phyloP scores from a whole-genome alignment of 257 asterid species.

The Petunia axillaris region DNA sequence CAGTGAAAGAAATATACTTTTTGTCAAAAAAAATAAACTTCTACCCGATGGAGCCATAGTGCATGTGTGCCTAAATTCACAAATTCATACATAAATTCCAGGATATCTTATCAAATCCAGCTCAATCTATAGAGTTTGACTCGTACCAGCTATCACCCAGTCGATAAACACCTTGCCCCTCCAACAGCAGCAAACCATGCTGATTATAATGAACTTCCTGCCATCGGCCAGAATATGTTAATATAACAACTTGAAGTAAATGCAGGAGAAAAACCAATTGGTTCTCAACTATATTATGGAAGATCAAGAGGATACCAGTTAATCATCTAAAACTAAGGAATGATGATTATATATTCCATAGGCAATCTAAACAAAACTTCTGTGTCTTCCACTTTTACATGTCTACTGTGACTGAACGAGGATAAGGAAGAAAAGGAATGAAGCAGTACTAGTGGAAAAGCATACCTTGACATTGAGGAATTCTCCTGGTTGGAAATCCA shows the following conservation, averaged over 20 bases:
- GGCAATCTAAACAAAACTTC: not conserved
- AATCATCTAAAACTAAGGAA: not conserved
- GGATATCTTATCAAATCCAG: not conserved
- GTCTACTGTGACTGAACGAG: not conserved
- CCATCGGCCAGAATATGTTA: conserved; percentile 32
- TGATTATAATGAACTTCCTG: conserved; percentile 98
- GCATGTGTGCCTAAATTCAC: not conserved
- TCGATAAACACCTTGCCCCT: conserved; percentile 96
- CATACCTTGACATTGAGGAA: conserved; percentile 93
- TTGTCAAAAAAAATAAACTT: not conserved
- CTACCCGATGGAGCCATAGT: not conserved
- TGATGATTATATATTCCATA: not conserved
- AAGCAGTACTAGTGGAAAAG: conserved; percentile 16
- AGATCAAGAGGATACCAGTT: not conserved
- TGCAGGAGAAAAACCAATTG: not conserved
- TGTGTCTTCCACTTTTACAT: not conserved
- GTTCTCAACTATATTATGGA: conserved; percentile 17
- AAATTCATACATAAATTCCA: conserved; percentile 7
- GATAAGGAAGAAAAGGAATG: conserved; percentile 9
- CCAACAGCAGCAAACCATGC: conserved; percentile 91
- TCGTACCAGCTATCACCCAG: conserved; percentile 89
- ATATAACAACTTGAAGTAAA: not conserved
- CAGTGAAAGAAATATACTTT: not conserved
- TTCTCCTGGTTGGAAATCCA: conserved; percentile 99
- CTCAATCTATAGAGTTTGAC: not conserved